phyloP scores from a whole-genome alignment of 331 rosid species.

The Quercus lobata region DNA sequence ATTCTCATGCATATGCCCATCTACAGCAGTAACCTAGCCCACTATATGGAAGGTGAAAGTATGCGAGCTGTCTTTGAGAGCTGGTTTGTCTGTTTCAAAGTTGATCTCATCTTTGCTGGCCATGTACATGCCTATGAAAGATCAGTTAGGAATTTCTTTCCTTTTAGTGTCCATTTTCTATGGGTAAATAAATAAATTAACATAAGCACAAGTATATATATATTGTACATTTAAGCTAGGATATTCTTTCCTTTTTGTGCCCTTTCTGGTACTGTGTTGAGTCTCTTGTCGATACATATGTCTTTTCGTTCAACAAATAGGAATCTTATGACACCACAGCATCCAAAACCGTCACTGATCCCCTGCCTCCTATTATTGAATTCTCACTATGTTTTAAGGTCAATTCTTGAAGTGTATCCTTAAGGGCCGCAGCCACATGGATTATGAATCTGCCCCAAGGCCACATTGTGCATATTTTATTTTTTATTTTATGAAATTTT shows the following conservation, averaged over 20 bases:
- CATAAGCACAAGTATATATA: background rate
- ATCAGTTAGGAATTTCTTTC: slow-evolving; percentile 36
- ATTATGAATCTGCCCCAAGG: background rate
- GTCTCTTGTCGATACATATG: background rate
- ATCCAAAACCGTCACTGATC: background rate
- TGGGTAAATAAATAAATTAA: background rate
- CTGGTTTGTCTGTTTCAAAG: slow-evolving; percentile 48
- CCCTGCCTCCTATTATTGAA: background rate
- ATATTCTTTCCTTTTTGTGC: background rate
- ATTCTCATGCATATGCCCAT: slow-evolving; percentile 55
- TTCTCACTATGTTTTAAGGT: background rate
- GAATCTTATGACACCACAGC: background rate
- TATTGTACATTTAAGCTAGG: background rate
- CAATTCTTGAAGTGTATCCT: background rate
- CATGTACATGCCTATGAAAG: slow-evolving; percentile 68
- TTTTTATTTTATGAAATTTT: background rate
- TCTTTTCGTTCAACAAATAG: background rate
- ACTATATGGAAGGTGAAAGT: slow-evolving; percentile 66
- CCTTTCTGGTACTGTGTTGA: background rate
- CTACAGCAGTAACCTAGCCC: slow-evolving; percentile 51
- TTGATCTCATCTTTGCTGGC: slow-evolving; percentile 50
- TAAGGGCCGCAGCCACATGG: background rate
- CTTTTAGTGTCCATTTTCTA: background rate
- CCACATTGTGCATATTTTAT: background rate
- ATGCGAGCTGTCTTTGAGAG: slow-evolving; percentile 53